A percentile compares a stretch with the other conserved stretches of the same genome.
Evolutionary conservation across 1,139 yeast species (phyloP).

Genomic region (Yamadazyma songkhlaensis): DNA sequence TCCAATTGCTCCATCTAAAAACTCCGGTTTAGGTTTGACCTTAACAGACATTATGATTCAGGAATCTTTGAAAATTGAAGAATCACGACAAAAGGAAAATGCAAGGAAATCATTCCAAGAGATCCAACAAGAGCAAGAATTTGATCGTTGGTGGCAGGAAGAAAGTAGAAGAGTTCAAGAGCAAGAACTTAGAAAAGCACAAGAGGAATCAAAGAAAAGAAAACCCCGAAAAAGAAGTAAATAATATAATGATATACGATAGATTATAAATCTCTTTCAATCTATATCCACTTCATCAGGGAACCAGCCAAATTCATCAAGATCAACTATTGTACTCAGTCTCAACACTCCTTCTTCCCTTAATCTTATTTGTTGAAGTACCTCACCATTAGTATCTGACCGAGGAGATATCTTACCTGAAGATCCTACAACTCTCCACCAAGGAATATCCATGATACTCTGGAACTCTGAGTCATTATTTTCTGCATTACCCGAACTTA

Average conservation of each 20-base stretch:
- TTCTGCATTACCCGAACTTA: conserved; percentile 16
- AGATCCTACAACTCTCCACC: conserved; percentile 77
- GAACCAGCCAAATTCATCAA: conserved; percentile 64
- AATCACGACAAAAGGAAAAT: conserved; percentile 24
- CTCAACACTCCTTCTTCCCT: conserved; percentile 48
- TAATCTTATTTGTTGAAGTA: conserved; percentile 47
- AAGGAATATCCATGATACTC: conserved; percentile 38
- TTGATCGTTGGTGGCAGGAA: conserved; percentile 79
- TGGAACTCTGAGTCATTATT: conserved; percentile 16
- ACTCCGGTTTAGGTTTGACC: conserved; percentile 11
- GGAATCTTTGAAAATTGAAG: conserved; percentile 48
- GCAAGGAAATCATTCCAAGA: conserved; percentile 55
- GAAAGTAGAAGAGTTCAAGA: conserved; percentile 62
- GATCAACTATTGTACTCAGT: conserved; percentile 36
- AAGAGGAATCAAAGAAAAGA: conserved; percentile 6
- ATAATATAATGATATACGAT: neutral
- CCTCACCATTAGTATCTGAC: conserved; percentile 39
- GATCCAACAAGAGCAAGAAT: conserved; percentile 75
- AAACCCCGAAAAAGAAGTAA: conserved; percentile 1
- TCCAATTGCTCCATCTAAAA: neutral
- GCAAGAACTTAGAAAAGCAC: conserved; percentile 27
- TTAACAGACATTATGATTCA: conserved; percentile 37
- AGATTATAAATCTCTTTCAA: neutral
- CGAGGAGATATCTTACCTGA: conserved; percentile 62
- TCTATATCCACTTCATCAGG: conserved; percentile 46